These are phyloP conservation scores for Dichomitus squalens DNA, from an alignment of 1,284 basidiomycete genomes.

Conservation along the genomic window DNA sequence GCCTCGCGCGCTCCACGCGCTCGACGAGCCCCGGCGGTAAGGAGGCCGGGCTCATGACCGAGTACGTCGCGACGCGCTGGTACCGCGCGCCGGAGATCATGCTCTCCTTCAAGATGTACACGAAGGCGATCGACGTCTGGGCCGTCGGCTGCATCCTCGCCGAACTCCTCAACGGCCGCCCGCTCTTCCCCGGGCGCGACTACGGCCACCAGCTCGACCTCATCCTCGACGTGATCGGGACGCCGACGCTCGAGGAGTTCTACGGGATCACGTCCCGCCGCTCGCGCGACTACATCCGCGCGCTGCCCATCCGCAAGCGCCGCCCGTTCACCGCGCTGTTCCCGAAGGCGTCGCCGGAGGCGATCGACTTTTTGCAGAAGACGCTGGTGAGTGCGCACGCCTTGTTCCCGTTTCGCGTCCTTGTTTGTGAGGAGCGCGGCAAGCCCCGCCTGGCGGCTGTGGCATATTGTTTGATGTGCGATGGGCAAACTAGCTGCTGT, in stretches of 20 bases:
- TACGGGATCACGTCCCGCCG: conserved; percentile 84
- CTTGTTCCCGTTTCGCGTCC: neutral
- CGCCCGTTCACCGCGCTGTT: conserved; percentile 63
- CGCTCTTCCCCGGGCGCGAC: conserved; percentile 87
- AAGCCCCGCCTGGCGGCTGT: neutral
- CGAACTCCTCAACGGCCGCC: conserved; percentile 81
- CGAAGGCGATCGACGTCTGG: conserved; percentile 83
- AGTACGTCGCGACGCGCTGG: conserved; percentile 86
- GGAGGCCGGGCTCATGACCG: conserved; percentile 78
- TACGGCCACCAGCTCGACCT: conserved; percentile 87
- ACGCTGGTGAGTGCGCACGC: conserved; percentile 63
- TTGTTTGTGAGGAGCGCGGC: neutral
- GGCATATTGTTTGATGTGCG: neutral
- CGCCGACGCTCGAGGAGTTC: conserved; percentile 86
- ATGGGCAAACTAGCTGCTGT: neutral
- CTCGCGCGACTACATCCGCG: conserved; percentile 84
- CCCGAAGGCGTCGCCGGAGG: conserved; percentile 71
- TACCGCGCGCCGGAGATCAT: conserved; percentile 89
- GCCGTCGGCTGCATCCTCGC: conserved; percentile 88
- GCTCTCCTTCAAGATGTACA: conserved; percentile 88
- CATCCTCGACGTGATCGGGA: conserved; percentile 88
- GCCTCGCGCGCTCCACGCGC: conserved; percentile 71
- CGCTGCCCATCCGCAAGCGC: conserved; percentile 72
- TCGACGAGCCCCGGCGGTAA: conserved; percentile 66
- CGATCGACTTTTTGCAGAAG: conserved; percentile 83